Evolutionary conservation across 768 basidiomycete genomes (phyloP).

Genomic region (Tylopilus sp.): DNA sequence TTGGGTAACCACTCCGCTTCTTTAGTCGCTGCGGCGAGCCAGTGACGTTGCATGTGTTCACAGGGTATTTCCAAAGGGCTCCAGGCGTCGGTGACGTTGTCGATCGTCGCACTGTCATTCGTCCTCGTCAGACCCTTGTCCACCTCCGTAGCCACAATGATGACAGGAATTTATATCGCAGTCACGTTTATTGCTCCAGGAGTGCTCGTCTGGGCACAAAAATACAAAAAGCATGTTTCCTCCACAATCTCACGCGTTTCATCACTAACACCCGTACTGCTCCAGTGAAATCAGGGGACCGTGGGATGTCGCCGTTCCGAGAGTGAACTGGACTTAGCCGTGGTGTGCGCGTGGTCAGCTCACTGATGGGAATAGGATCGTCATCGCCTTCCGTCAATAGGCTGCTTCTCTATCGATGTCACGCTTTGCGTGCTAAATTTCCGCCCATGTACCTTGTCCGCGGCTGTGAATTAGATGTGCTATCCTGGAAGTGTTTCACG

Average conservation of each 20-base stretch:
- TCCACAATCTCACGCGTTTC: slow-evolving; percentile 10
- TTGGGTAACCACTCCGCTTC: slow-evolving; percentile 44
- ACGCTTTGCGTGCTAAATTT: slow-evolving; percentile 20
- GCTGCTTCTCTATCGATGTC: slow-evolving; percentile 11
- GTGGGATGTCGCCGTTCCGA: slow-evolving; percentile 86
- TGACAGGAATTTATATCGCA: slow-evolving; percentile 45
- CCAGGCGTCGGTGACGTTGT: slow-evolving; percentile 52
- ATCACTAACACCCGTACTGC: slow-evolving; percentile 11
- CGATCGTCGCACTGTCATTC: slow-evolving; percentile 49
- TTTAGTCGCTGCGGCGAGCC: slow-evolving; percentile 9
- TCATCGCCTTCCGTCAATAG: slow-evolving; percentile 24
- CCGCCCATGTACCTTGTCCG: slow-evolving; percentile 25
- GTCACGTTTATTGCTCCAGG: slow-evolving; percentile 73
- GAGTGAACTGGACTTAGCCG: slow-evolving; percentile 44
- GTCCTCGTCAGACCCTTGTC: slow-evolving; percentile 54
- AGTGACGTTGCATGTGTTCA: slow-evolving; percentile 13
- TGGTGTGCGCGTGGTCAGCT: slow-evolving; percentile 22
- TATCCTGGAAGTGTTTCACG: not conserved
- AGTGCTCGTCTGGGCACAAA: slow-evolving; percentile 79
- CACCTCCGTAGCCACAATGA: slow-evolving; percentile 49
- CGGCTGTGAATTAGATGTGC: slow-evolving; percentile 17
- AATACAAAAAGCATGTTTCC: slow-evolving; percentile 74
- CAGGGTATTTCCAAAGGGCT: slow-evolving; percentile 47
- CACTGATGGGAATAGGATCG: slow-evolving; percentile 28
- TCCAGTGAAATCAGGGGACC: slow-evolving; percentile 84